A percentile compares a stretch with the other conserved stretches of the same genome.
Conservation (phyloP, 169 alveolate genomes). For the Perkinsus chesapeaki region DNA sequence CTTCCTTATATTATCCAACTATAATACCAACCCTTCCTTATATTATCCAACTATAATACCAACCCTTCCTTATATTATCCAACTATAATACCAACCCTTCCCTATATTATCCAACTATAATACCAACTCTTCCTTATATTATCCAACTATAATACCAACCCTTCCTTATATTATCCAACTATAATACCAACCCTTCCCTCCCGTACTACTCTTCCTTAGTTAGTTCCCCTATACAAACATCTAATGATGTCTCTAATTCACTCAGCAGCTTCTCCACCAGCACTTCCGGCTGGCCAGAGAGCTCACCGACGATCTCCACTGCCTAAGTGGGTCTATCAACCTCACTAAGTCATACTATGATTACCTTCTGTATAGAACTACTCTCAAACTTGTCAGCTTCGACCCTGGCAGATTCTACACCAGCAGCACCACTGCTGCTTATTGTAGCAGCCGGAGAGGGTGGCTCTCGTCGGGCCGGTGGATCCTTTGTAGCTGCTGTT, state of each 20-base stretch:
- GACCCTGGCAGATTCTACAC: background rate
- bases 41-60: no score
- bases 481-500: background rate
- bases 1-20: no score
- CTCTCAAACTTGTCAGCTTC: background rate
- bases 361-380: background rate
- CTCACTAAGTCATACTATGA: background rate
- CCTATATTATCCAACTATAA: no score
- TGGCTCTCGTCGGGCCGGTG: background rate
- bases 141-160: no score
- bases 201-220: background rate
- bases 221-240: background rate
- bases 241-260: background rate
- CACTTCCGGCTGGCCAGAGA: background rate
- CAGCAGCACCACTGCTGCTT: background rate
- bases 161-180: no score
- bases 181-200: no score
- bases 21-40: no score
- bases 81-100: no score
- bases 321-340: background rate
- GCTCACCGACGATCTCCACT: background rate
- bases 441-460: background rate
- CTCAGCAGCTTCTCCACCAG: background rate
- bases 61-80: no score
- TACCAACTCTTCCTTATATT: no score